Evolutionary conservation across 495 filamentous ascomycete genomes (phyloP), one percentile per base, ranked within the genome.

Genomic region (Beverwykella pulmonaria): DNA sequence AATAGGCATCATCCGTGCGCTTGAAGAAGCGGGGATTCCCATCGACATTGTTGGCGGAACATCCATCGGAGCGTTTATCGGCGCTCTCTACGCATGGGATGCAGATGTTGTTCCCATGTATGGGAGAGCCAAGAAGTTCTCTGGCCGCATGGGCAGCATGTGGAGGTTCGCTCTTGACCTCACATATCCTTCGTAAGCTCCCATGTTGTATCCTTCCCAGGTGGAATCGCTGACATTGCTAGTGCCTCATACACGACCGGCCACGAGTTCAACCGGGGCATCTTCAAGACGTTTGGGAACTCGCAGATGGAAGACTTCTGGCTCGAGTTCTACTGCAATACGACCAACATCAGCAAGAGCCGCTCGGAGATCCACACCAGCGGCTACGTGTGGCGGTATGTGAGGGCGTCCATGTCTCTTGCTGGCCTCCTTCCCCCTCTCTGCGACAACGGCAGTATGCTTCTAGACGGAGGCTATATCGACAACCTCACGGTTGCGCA

Each of bases 271-370:
- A 98, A 98, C 74, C 91, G 94, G 2, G 95, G 95, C 12, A 97
- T 98, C 73, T 98, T 98, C 85, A 98, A 98, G 78, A 92, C 94
- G 0, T 96, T 98, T 76, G 93, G 92, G 9, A 90, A 96, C 65
- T 88, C 90, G 39, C 94, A 97, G 75, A 98, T 98, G 59, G 94
- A 98, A 78, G 95, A 98, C 75, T 97, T 98, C 75, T 98, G 94
- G 94, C 85, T 98, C 17, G 92, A 96, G 63, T 98, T 92, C 78
- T 98, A 98, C 81, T 98, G 95, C 82, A 98, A 98, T 75, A 97
- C 93, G 0, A 98, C 95, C 26, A 98, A 97, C 71, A 98, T 98
- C 79, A 91, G 87, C 78, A 93, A 92, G 71, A 92, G 88, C 39
- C 86, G 92, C 8, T 85, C 86, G 2, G 92, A 98, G 74, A 91